Conservation (phyloP, 495 filamentous ascomycete genomes). For the Staphylotrichum longicolle region DNA sequence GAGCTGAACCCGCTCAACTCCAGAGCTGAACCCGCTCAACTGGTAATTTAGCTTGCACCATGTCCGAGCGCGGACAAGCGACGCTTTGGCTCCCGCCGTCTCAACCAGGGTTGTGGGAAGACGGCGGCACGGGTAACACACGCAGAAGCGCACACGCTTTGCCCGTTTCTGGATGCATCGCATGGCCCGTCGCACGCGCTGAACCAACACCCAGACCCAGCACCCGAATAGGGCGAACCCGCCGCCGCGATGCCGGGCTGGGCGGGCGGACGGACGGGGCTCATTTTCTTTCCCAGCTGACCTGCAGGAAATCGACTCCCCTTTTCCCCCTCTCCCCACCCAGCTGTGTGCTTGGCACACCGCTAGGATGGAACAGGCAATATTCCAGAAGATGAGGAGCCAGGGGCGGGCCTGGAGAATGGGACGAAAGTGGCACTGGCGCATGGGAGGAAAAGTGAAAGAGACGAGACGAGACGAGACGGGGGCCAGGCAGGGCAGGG, state of each 20-base stretch:
- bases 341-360: conserved; percentile 1
- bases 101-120: too few relatives aligned
- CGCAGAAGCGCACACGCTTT: too few relatives aligned
- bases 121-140: too few relatives aligned
- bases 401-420: not conserved
- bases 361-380: conserved; percentile 24
- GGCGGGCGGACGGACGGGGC: not conserved
- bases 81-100: too few relatives aligned
- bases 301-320: conserved; percentile 7
- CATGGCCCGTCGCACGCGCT: too few relatives aligned
- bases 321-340: not conserved
- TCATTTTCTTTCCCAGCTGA: conserved; percentile 11
- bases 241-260: not conserved
- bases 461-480: not conserved
- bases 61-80: too few relatives aligned
- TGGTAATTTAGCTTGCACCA: too few relatives aligned
- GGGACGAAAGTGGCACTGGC: not conserved
- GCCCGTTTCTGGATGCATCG: too few relatives aligned
- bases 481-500: not conserved
- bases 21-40: too few relatives aligned
- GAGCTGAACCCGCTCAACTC: too few relatives aligned
- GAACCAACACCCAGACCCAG: not conserved
- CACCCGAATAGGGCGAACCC: not conserved
- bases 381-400: conserved; percentile 25
- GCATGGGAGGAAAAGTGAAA: not conserved